Conservation (phyloP, 306 rosid genomes). For the Phaseolus lunatus region DNA sequence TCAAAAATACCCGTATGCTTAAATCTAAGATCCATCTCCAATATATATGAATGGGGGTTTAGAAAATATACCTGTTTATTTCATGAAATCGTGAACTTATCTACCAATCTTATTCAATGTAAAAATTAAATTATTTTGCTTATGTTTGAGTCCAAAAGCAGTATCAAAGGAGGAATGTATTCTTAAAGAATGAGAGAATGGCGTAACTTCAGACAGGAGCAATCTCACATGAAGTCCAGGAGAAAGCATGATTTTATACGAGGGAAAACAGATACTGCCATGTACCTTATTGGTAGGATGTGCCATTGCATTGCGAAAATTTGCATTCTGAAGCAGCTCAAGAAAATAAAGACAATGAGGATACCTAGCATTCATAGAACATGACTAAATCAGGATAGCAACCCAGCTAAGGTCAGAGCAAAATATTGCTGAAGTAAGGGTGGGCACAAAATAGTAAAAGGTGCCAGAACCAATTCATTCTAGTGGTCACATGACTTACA, state of each 20-base stretch:
- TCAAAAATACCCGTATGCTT: too few species aligned
- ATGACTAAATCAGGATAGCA: constrained; percentile 24
- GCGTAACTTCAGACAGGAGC: not conserved
- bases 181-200: constrained; percentile 17
- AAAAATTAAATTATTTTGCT: too few species aligned
- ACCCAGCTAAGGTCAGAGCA: constrained; percentile 3
- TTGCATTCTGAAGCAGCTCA: constrained; percentile 90
- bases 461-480: constrained; percentile 21
- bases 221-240: constrained; percentile 28
- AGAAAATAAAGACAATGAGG: constrained; percentile 95
- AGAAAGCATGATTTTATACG: constrained; percentile 1
- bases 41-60: too few species aligned
- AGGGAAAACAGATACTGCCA: constrained; percentile 17
- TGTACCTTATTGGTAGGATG: constrained; percentile 92
- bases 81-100: too few species aligned
- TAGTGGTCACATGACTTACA: not conserved
- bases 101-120: too few species aligned
- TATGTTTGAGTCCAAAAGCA: too few species aligned
- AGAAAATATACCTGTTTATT: too few species aligned
- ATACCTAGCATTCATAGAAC: constrained; percentile 64
- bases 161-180: not conserved
- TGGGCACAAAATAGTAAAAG: not conserved
- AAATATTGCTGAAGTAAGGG: not conserved
- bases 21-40: too few species aligned
- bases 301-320: constrained; percentile 96